Percentiles rank a stretch among this genome's conserved stretches.
Conservation (phyloP, 768 basidiomycete species). For the Leucocoprinus leucothites region DNA sequence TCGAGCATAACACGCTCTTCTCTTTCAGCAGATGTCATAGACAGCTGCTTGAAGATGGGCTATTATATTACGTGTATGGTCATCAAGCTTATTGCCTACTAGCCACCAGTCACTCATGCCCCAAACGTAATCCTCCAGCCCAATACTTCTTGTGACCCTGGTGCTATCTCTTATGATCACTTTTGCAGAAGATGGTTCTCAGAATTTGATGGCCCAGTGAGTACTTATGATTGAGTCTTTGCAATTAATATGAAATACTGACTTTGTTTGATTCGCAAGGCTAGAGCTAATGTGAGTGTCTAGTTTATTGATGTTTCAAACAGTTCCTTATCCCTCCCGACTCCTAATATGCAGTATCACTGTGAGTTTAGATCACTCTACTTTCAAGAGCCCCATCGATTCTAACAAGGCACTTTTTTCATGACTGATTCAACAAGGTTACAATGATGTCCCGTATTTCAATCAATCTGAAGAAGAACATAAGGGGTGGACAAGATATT, state of each 20-base stretch:
- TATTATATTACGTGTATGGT: constrained; percentile 44
- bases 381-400: neutral
- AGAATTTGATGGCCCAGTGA: constrained; percentile 47
- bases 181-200: constrained; percentile 36
- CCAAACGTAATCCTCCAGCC: constrained; percentile 21
- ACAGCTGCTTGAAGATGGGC: constrained; percentile 41
- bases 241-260: neutral
- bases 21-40: constrained; percentile 29
- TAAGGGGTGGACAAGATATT: constrained; percentile 16
- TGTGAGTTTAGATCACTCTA: neutral
- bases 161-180: constrained; percentile 46
- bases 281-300: constrained; percentile 5
- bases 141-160: constrained; percentile 42
- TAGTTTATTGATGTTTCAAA: too few species aligned
- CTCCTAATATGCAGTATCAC: neutral
- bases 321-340: neutral
- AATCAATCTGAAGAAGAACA: constrained; percentile 48
- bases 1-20: too few species aligned
- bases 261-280: neutral
- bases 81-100: too few species aligned
- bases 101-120: neutral
- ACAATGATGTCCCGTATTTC: constrained; percentile 72
- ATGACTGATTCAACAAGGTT: constrained; percentile 31
- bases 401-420: constrained; percentile 24
- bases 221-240: constrained; percentile 14